Conservation (phyloP, 495 filamentous ascomycete genomes). For the Glarea lozoyensis region DNA sequence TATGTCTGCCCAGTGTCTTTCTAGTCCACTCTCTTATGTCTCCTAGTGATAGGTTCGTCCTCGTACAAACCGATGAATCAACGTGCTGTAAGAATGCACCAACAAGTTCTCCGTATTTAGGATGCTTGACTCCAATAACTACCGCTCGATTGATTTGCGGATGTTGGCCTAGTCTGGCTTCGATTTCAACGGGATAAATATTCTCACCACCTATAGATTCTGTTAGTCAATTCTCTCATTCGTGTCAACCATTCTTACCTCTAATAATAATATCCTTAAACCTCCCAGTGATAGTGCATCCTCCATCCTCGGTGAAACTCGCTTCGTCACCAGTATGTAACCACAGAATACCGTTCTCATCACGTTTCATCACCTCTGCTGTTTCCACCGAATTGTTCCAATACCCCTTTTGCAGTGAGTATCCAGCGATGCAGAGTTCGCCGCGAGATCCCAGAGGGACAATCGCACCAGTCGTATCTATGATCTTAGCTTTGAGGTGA, state of each 20-base stretch:
- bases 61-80: not conserved
- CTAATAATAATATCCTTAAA: constrained; percentile 62
- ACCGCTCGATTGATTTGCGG: constrained; percentile 44
- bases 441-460: constrained; percentile 51
- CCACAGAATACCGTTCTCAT: constrained; percentile 53
- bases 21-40: constrained; percentile 52
- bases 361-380: constrained; percentile 48
- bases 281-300: constrained; percentile 54
- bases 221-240: constrained; percentile 1
- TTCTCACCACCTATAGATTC: constrained; percentile 39
- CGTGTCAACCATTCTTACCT: constrained; percentile 20
- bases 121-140: constrained; percentile 54
- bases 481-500: constrained; percentile 59
- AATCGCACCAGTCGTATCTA: constrained; percentile 47
- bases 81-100: constrained; percentile 44
- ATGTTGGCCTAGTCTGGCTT: constrained; percentile 54
- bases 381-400: constrained; percentile 66
- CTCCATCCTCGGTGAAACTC: constrained; percentile 52
- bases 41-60: constrained; percentile 30
- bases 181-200: constrained; percentile 65
- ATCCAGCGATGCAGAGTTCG: constrained; percentile 61
- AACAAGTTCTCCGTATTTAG: constrained; percentile 59
- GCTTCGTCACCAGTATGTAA: constrained; percentile 64
- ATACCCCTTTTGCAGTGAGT: constrained; percentile 60
- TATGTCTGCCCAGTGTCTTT: constrained; percentile 53